Percentiles rank a stretch among this genome's conserved stretches.
Conservation (phyloP, 768 basidiomycete genomes). For the Naganishia vishniacii region DNA sequence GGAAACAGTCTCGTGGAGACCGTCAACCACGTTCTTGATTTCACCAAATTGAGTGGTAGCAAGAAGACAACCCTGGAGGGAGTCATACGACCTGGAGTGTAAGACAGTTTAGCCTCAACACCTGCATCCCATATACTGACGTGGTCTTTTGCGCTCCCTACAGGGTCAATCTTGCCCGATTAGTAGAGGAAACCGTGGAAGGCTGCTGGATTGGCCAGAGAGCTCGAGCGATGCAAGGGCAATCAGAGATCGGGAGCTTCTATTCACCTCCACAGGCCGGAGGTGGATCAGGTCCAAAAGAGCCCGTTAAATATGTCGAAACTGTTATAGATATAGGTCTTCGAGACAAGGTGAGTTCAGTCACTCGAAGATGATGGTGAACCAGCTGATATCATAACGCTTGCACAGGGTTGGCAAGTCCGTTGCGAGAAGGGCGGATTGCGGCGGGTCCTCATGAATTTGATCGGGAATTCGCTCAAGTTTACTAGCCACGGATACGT, state of each 20-base stretch:
- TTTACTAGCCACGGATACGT: constrained; percentile 88
- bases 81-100: constrained; percentile 54
- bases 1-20: constrained; percentile 94
- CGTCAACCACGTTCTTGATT: constrained; percentile 93
- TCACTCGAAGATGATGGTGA: constrained; percentile 1
- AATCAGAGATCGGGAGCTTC: constrained; percentile 82
- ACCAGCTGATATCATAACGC: background rate
- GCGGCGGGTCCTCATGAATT: constrained; percentile 84
- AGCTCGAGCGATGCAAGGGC: constrained; percentile 65
- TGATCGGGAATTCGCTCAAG: constrained; percentile 89
- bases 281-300: background rate
- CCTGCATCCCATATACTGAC: background rate
- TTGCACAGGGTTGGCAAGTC: constrained; percentile 69
- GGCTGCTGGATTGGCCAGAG: constrained; percentile 91
- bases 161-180: constrained; percentile 43
- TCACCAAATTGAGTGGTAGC: constrained; percentile 87
- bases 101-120: background rate
- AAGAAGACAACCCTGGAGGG: constrained; percentile 71
- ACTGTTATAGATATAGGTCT: constrained; percentile 80
- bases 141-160: background rate
- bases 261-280: constrained; percentile 68
- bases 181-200: constrained; percentile 57
- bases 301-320: constrained; percentile 57
- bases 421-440: constrained; percentile 90
- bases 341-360: constrained; percentile 48